Percentiles rank a stretch among this genome's conserved stretches.
Evolutionary conservation across 2,329 filamentous ascomycete genomes (phyloP).

Genomic region (Fusarium solani-melongenae): DNA sequence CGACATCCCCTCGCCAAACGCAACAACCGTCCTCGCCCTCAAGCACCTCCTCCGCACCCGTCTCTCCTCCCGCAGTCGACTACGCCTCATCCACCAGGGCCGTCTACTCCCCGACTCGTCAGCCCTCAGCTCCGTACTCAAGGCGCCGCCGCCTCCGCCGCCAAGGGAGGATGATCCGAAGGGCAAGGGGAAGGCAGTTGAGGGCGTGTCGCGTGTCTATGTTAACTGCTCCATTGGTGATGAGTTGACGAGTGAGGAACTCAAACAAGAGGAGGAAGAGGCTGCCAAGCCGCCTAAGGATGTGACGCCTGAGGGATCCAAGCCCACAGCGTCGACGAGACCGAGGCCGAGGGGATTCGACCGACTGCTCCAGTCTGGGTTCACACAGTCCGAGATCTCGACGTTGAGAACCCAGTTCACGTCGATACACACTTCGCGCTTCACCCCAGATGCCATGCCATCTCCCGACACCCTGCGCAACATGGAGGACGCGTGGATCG

Average conservation of each 20-base stretch:
- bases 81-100: conserved; percentile 91
- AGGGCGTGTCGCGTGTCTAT: conserved; percentile 74
- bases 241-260: conserved; percentile 73
- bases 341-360: conserved; percentile 80
- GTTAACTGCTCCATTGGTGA: conserved; percentile 94
- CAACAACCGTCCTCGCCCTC: conserved; percentile 79
- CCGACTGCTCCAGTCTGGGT: conserved; percentile 81
- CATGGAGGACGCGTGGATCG: conserved; percentile 93
- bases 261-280: conserved; percentile 72
- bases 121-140: conserved; percentile 75
- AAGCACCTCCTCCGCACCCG: conserved; percentile 84
- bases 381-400: conserved; percentile 84
- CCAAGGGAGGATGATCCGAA: conserved; percentile 49
- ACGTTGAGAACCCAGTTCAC: conserved; percentile 89
- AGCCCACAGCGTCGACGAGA: conserved; percentile 42
- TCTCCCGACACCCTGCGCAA: conserved; percentile 77
- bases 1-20: conserved; percentile 74
- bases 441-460: conserved; percentile 91
- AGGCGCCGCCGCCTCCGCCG: conserved; percentile 65
- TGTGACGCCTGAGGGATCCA: conserved; percentile 60
- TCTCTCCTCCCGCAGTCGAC: conserved; percentile 75
- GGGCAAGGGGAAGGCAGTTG: conserved; percentile 71
- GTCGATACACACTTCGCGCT: conserved; percentile 82
- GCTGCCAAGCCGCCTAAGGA: conserved; percentile 51
- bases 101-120: conserved; percentile 82